Base-by-base conservation (phyloP, 768 basidiomycete species). In the Lactifluus subvellereus region DNA sequence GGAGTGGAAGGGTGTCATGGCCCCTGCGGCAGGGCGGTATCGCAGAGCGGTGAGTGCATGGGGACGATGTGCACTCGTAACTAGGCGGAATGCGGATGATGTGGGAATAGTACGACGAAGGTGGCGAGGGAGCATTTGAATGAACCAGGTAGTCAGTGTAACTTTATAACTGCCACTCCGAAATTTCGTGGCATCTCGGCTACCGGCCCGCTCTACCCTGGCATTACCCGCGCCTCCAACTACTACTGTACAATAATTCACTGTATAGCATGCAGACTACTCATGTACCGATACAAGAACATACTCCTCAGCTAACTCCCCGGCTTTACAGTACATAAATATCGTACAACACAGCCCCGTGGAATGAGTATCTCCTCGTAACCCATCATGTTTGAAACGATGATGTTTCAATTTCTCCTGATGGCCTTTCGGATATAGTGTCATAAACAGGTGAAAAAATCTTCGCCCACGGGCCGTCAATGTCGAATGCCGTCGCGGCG, bases 1-100 rank as follows among this genome's bases (percentile, higher is more conserved):
- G 33, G 88, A 81, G 70, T 90, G 88, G 70, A 91, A 89, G 6
- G 67, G 47, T 45, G 68, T 57, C 48, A 66, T 47, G 42, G 50
- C 27, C 38, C 64, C 66, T n/a, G 64, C 43, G 32, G 48, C 16
- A 3, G 68, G 56, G 14, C 51, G 70, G 69, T 73, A 71, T 59
- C 78, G 77, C 43, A 75, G 67, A 14, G 74, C 65, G 14, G 71
- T 61, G 13, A 70, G 66, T 13, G 68, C 66, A 30, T 66, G 66
- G 5, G 60, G 51, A 54, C 57, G 67, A 20, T 63, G 66, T 1
- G 54, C 51, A 6, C 62, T 62, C 27, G 70, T 68, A 40, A 75
- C 70, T 10, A 69, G 58, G 14, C 72, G 71, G 27, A 69, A 63
- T 14, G 65, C 66, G 3, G 69, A 64, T 6, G 70, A 72, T 0